A percentile compares a stretch with the other conserved stretches of the same genome.
phyloP scores from a whole-genome alignment of 139 green algal species.

The Ulvella scutata region DNA sequence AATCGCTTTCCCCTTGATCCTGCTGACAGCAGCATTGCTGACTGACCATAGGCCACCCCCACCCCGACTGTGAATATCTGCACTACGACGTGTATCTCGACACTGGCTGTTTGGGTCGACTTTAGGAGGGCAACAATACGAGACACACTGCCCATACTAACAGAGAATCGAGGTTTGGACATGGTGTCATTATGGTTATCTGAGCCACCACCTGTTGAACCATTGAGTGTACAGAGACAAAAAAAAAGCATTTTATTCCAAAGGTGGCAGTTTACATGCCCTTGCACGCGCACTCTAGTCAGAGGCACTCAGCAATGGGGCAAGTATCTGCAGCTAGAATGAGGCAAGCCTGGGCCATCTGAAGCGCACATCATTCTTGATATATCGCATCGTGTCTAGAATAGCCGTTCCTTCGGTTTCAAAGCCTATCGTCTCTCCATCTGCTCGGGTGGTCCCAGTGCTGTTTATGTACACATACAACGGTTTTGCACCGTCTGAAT shows the following conservation, averaged over 20 bases:
- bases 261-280: too few relatives aligned
- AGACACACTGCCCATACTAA: too few relatives aligned
- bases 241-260: too few relatives aligned
- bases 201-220: too few relatives aligned
- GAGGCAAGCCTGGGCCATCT: too few relatives aligned
- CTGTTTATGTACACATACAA: constrained; percentile 98
- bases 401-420: constrained; percentile 89
- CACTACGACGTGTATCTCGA: not conserved
- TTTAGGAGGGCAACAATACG: too few relatives aligned
- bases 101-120: not conserved
- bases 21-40: constrained; percentile 66
- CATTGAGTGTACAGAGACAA: too few relatives aligned
- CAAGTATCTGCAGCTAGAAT: too few relatives aligned
- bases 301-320: too few relatives aligned
- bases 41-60: constrained; percentile 54
- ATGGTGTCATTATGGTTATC: too few relatives aligned
- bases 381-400: constrained; percentile 76
- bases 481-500: constrained; percentile 66
- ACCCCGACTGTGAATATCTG: constrained; percentile 27
- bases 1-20: constrained; percentile 43
- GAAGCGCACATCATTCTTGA: constrained; percentile 66
- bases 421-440: constrained; percentile 65
- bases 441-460: constrained; percentile 51
- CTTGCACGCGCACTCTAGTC: too few relatives aligned
- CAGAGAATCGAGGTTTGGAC: too few relatives aligned